Base-by-base conservation (phyloP, 2,329 filamentous ascomycete genomes). In the Aureobasidium subglaciale region DNA sequence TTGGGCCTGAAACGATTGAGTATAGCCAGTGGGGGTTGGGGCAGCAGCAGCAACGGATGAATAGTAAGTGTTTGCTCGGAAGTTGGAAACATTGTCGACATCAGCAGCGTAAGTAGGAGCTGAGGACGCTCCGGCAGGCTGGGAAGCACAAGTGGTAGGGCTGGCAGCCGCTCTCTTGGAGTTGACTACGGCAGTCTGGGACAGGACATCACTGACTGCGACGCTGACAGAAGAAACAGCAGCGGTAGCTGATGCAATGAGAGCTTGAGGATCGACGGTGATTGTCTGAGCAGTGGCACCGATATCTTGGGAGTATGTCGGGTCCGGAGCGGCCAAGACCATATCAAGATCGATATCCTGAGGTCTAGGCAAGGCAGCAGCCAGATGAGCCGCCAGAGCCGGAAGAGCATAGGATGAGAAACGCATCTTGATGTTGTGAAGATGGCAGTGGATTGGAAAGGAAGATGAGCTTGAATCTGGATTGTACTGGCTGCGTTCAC, bases 271-370 rank as follows among this genome's bases (percentile, higher is more conserved):
- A 35, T 61, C 46, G 42, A 59, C 49, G 22, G 62, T 57, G 10
- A 62, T 55, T 11, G 62, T 63, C 20, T 49, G 42, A 13, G 61
- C 41, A 13, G 55, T 55, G 10, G 55, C 53, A 16, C 62, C 50
- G 13, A 56, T 30, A 20, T 52, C 53, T 11, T 53, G 34, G 3
- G 34, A 13, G 27, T 30, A 52, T 4, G 48, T 52, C 8, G 48
- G 48, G 6, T 52, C 48, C 5, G 48, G 48, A 18, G 48, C 25
- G n/a, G 25, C 48, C 1, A 52, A 7, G 34, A 63, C 60, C 13
- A 59, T 58, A 41, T 57, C 57, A 49, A 56, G 60, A 49, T 63
- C 62, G 45, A 64, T 55, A 29, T 55, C 61, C 37, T 64, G 63
- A 29, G 63, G 63, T 25, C 59, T 52, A 41, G 62, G 61, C 20